Conservation (phyloP, 176 grass and related monocot species). For the Oryza coarctata region DNA sequence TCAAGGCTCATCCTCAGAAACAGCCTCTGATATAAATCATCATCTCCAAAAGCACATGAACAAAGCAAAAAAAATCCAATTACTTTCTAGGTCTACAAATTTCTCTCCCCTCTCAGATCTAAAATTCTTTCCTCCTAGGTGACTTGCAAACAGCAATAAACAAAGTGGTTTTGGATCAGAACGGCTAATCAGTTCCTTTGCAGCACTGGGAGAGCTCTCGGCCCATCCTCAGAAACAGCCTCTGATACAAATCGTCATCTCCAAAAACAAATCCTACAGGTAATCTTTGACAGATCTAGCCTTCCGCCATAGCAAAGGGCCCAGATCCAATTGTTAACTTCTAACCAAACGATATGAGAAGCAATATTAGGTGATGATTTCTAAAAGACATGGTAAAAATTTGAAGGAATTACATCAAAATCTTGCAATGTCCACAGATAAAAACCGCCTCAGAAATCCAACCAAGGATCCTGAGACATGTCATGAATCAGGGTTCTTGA, state of each 20-base stretch:
- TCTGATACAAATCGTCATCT: slow-evolving; percentile 38
- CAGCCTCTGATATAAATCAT: slow-evolving; percentile 39
- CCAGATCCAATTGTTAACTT: neutral
- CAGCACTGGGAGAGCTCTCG: slow-evolving; percentile 13
- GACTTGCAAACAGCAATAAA: neutral
- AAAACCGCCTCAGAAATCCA: neutral
- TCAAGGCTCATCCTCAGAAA: slow-evolving; percentile 43
- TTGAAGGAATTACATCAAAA: neutral
- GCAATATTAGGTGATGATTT: neutral
- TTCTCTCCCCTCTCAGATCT: neutral
- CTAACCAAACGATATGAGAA: neutral
- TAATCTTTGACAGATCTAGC: neutral
- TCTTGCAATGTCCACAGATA: no score
- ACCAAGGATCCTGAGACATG: no score
- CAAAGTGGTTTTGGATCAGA: slow-evolving; percentile 26
- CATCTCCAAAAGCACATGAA: slow-evolving; percentile 30
- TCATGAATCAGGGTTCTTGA: neutral
- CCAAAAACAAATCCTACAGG: neutral
- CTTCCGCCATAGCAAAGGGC: neutral
- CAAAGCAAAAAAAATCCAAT: neutral
- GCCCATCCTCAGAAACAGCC: slow-evolving; percentile 48
- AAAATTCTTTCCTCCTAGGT: neutral
- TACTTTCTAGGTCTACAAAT: neutral
- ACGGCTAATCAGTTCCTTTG: slow-evolving; percentile 38
- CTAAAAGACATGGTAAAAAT: neutral